These are phyloP conservation scores for Leccinellum albellum DNA, from an alignment of 768 basidiomycete genomes.

Conservation along the genomic window DNA sequence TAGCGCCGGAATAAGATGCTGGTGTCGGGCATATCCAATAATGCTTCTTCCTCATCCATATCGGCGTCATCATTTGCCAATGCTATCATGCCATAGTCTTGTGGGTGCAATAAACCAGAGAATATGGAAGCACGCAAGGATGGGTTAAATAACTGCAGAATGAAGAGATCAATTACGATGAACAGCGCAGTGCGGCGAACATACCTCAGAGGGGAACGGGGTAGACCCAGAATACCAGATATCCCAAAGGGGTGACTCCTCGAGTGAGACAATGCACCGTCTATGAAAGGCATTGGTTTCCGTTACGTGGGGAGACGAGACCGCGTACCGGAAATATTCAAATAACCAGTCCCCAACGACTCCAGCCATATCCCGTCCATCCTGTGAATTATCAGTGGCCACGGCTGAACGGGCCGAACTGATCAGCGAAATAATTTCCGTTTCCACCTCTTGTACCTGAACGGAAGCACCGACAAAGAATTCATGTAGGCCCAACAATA, in stretches of 20 bases:
- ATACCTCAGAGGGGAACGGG: conserved; percentile 66
- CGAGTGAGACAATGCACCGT: conserved; percentile 41
- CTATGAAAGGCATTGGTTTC: conserved; percentile 30
- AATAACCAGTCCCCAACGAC: conserved; percentile 48
- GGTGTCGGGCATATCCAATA: conserved; percentile 66
- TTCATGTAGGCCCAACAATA: conserved; percentile 40
- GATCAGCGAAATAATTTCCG: conserved; percentile 27
- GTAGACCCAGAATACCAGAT: conserved; percentile 68
- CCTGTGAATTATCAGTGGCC: conserved; percentile 16
- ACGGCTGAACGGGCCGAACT: conserved; percentile 17
- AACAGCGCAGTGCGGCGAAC: conserved; percentile 4
- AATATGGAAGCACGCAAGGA: conserved; percentile 59
- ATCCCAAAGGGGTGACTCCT: conserved; percentile 56
- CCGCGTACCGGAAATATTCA: conserved; percentile 46
- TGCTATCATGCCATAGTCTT: conserved; percentile 37
- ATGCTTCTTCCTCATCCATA: conserved; percentile 27
- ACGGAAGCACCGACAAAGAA: conserved; percentile 37
- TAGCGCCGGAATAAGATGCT: conserved; percentile 76
- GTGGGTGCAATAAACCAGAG: conserved; percentile 57
- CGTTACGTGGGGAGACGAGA: not conserved
- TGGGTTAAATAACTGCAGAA: conserved; percentile 60
- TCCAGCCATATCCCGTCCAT: conserved; percentile 18
- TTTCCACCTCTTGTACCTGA: conserved; percentile 33
- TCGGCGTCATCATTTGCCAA: conserved; percentile 9
- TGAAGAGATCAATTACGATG: not conserved